Percentiles rank a stretch among this genome's conserved stretches.
These are phyloP conservation scores for Leishmania arabica DNA, from an alignment of 208 protist species.

Conservation along the genomic window DNA sequence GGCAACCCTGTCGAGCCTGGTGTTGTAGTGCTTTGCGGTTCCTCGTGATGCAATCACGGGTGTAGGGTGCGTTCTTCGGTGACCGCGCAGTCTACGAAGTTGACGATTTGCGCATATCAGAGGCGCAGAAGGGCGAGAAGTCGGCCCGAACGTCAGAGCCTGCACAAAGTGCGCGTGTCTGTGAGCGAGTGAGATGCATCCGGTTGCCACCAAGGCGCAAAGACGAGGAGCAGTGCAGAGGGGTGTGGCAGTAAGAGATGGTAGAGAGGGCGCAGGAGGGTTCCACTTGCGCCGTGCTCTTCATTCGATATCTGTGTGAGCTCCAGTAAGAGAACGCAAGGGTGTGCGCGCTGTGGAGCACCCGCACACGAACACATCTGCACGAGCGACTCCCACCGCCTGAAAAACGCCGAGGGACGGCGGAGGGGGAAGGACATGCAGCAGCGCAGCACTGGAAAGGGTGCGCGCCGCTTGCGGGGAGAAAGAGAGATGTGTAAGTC, in stretches of 20 bases:
- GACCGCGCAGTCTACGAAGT: neutral
- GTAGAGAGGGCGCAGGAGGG: neutral
- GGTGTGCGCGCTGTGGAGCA: neutral
- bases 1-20: neutral
- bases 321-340: neutral
- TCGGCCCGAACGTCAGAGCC: neutral
- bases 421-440: neutral
- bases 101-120: neutral
- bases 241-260: neutral
- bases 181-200: neutral
- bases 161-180: neutral
- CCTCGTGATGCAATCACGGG: neutral
- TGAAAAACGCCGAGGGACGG: neutral
- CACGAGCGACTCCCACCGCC: neutral
- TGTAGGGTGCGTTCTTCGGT: neutral
- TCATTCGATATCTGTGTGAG: neutral
- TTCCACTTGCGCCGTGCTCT: neutral
- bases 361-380: neutral
- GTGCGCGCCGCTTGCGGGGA: no score
- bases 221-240: conserved; percentile 6
- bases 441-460: neutral
- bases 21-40: neutral
- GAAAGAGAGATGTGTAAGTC: neutral
- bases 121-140: neutral
- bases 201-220: neutral